Base-by-base conservation (phyloP, 1,139 yeast species). In the Kurtzmaniella quercitrusa region DNA sequence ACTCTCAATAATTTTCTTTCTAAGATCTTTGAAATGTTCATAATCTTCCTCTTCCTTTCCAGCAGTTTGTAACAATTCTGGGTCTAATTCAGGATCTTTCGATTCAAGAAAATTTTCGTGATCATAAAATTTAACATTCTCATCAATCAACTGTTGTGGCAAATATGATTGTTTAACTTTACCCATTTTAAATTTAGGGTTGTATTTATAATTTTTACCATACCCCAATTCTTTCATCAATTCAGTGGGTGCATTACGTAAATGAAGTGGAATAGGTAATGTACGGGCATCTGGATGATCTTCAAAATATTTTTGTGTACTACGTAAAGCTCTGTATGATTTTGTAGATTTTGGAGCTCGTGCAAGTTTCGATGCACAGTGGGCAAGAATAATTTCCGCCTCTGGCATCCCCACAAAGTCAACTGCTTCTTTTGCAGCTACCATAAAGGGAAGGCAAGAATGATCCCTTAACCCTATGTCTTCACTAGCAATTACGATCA, bases 371-470 rank as follows among this genome's bases (percentile, higher is more conserved):
- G 86, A 90, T 1, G 95, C 91, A 61, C 97, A 89, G 54, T 93
- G 98, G 0, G 93, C 98, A 40, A 93, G 66, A 2, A 90, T 81
- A 31, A 88, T 73, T 58, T 93, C 97, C 2, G 95, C 95, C 58
- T 94, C 98, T 0, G 99, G 99, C 77, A 93, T 75, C 0, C 99
- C 99, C n/a, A 93, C 76, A 62, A 86, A 89, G 63, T 89, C 94
- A 3, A 88, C 81, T 0, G 97, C 91, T 42, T 88, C 89, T 58
- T 85, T 88, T 0, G 95, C 80, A 0, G 97, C 82, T 2, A 87
- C 76, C 1, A 95, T 93, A 63, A 93, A 83, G 1, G 98, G 96
- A 37, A 94, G 66, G 53, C 95, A 82, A 0, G 85, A 63, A 45
- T 91, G 88, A 60, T 94, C 98, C 10, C 86, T 68, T 3, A 86